Evolutionary conservation across 805 yeast genomes (phyloP).

Genomic region (Grigorovia humatica): DNA sequence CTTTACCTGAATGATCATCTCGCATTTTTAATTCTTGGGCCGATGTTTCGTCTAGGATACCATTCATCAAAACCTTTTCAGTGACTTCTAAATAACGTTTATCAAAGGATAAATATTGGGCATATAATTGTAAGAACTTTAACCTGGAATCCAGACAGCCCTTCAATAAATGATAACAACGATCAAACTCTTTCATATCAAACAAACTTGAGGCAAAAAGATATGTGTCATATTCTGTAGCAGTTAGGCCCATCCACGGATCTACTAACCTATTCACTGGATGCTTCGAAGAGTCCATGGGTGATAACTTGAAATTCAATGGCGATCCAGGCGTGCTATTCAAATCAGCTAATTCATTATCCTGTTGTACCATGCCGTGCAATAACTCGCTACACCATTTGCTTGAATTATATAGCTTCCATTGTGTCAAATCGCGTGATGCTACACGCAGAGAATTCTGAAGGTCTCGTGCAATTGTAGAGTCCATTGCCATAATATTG

Average conservation of each 20-base stretch:
- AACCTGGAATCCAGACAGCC: slow-evolving; percentile 39
- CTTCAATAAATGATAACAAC: slow-evolving; percentile 54
- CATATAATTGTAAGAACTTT: slow-evolving; percentile 56
- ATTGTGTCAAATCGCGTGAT: slow-evolving; percentile 36
- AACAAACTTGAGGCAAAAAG: slow-evolving; percentile 63
- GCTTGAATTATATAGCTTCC: slow-evolving; percentile 59
- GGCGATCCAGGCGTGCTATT: not conserved
- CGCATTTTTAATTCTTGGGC: not conserved
- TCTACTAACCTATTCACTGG: slow-evolving; percentile 1
- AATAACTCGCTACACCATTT: slow-evolving; percentile 83
- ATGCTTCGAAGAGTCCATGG: not conserved
- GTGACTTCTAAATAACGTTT: slow-evolving; percentile 59
- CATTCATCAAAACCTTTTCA: slow-evolving; percentile 49
- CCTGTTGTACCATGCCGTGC: slow-evolving; percentile 37
- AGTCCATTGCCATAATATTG: not conserved
- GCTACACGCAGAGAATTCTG: slow-evolving; percentile 30
- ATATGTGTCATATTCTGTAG: slow-evolving; percentile 36
- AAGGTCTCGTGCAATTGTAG: not conserved
- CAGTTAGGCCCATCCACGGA: slow-evolving; percentile 9
- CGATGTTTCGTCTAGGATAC: slow-evolving; percentile 10
- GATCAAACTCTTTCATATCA: slow-evolving; percentile 73
- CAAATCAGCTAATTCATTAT: not conserved
- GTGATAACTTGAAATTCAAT: not conserved
- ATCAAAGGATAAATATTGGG: slow-evolving; percentile 69
- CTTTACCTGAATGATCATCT: not conserved